Evolutionary conservation across 1,284 basidiomycete genomes (phyloP).

Genomic region (Naganishia cerealis): DNA sequence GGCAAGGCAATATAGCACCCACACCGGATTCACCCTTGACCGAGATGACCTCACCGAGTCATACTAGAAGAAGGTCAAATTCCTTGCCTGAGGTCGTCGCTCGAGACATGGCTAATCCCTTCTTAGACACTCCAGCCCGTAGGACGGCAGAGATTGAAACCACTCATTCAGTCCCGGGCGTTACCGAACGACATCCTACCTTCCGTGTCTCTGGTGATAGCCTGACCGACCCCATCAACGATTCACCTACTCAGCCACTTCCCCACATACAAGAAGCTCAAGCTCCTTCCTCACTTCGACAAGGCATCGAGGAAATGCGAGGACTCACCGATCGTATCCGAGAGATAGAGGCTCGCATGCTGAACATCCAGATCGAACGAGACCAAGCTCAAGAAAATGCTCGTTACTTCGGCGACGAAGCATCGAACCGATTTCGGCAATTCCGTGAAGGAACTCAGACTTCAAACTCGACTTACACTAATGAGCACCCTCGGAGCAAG

Average conservation of each 20-base stretch:
- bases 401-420: not conserved
- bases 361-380: not conserved
- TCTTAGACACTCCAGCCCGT: not conserved
- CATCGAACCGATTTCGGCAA: not conserved
- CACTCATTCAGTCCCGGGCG: not conserved
- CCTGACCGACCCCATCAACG: not conserved
- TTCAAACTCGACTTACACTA: not conserved
- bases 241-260: no score
- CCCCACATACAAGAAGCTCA: no score
- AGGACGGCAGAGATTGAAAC: no score
- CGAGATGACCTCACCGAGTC: no score
- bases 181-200: not conserved
- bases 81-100: not conserved
- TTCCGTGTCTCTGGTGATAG: not conserved
- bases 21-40: slow-evolving; percentile 14
- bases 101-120: slow-evolving; percentile 1
- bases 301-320: not conserved
- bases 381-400: not conserved
- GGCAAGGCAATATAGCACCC: not conserved
- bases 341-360: not conserved
- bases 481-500: slow-evolving; percentile 12
- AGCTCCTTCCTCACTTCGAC: not conserved
- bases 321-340: not conserved
- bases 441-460: slow-evolving; percentile 3
- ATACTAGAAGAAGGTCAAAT: slow-evolving; percentile 5